phyloP scores from a whole-genome alignment of 2,329 filamentous ascomycete species.

The Hymenoscyphus fraxineus region DNA sequence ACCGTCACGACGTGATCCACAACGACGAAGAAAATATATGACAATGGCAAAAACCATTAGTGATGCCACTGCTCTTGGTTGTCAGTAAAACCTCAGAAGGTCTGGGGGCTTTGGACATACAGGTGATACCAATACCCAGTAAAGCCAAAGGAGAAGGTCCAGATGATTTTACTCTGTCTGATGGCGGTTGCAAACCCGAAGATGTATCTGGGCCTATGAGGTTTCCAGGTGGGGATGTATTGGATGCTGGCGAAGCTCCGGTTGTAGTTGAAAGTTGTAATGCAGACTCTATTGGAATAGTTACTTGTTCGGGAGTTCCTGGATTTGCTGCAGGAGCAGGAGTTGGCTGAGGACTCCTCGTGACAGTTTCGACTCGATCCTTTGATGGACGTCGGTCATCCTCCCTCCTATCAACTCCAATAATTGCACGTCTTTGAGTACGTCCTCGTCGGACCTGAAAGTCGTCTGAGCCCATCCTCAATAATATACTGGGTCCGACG shows the following conservation, averaged over 20 bases:
- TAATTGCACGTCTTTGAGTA: background rate
- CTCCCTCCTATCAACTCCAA: background rate
- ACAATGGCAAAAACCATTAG: background rate
- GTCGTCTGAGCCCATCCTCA: background rate
- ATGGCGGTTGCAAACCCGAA: background rate
- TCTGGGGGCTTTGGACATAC: background rate
- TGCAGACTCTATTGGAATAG: slow-evolving; percentile 1
- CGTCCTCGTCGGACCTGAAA: slow-evolving; percentile 1
- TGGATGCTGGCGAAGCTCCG: background rate
- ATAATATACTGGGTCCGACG: background rate
- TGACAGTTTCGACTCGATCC: background rate
- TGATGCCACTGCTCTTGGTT: background rate
- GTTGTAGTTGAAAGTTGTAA: background rate
- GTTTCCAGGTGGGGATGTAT: background rate
- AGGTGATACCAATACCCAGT: background rate
- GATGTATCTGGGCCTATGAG: background rate
- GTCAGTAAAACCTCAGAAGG: background rate
- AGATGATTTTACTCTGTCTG: background rate
- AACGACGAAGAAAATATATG: background rate
- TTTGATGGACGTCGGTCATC: background rate
- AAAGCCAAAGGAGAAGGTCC: background rate
- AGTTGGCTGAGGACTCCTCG: background rate
- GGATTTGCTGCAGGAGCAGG: background rate
- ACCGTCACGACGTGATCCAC: background rate
- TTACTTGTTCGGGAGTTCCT: background rate